Evolutionary conservation across 2,329 filamentous ascomycete genomes (phyloP), one percentile per base, ranked within the genome.

Genomic region (Botrytis hyacinthi): DNA sequence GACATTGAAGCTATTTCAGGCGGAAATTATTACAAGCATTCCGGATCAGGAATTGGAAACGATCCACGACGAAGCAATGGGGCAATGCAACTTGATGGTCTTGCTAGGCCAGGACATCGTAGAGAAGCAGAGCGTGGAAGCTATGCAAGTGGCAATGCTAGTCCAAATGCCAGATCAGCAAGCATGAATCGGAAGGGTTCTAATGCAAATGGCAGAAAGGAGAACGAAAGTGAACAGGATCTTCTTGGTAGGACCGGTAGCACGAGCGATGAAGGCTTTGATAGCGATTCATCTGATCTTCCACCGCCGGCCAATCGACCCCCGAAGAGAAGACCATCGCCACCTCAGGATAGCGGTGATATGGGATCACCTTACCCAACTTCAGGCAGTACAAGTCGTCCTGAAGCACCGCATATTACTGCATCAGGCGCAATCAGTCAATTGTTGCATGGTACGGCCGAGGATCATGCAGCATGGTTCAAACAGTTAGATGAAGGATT

Each of bases 401-500:
- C 73, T 65, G 75, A 79, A 80, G 60, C 79, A 77, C 77, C 84
- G 66, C 84, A 87, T 60, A 84, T 94, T n/a, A 93, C 89, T 42
- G 93, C 93, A 18, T 88, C 90, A 32, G 81, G 80, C 26, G 92
- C 94, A 0, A 90, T 98, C 74, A 90, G 91, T 73, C 92, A 95
- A 80, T 85, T 99, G 14, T 90, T 97, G 77, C 93, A 88, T 40
- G 89, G 90, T 1, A 87, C 92, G 26, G 88, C 92, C 0, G 94
- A 97, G 69, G 96, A 99, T 81, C 94, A 97, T 62, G 92, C 93
- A 16, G 94, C 92, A 63, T 89, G 97, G 84, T 97, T 99, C 82
- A 91, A 91, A 77, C 95, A 97, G 83, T 85, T 99, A 74, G 96
- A 99, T 81, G 96, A 99, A 82, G 94, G 95, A 75, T 98, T 94